Evolutionary conservation across 2,329 filamentous ascomycete genomes (phyloP).

Genomic region (Epichloe sp.): DNA sequence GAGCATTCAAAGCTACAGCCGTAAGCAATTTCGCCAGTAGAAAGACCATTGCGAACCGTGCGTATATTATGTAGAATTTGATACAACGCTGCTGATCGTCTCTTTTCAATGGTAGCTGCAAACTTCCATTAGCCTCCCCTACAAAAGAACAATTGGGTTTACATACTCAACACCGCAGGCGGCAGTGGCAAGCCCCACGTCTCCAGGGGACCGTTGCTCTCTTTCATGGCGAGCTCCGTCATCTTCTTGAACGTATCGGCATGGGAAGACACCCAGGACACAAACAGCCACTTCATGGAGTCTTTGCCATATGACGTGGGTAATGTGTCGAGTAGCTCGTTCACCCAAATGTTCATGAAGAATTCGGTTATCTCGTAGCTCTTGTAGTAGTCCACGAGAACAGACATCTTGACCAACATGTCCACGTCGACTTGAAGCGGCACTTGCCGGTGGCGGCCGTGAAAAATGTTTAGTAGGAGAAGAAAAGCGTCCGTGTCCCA

Average conservation of each 20-base stretch:
- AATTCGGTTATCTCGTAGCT: conserved; percentile 28
- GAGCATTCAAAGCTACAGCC: background rate
- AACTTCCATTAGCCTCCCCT: background rate
- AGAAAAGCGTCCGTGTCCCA: background rate
- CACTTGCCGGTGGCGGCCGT: background rate
- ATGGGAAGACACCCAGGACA: background rate
- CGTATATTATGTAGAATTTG: rapidly evolving
- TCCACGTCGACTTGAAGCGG: conserved; percentile 21
- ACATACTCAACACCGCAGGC: background rate
- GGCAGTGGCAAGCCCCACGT: background rate
- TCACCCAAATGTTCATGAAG: conserved; percentile 10
- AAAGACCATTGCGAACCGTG: background rate
- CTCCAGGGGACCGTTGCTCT: background rate
- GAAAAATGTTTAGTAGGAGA: background rate
- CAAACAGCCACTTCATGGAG: background rate
- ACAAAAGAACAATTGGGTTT: background rate
- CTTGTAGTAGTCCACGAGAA: conserved; percentile 29
- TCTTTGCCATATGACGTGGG: background rate
- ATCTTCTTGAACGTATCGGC: background rate
- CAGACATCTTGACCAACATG: conserved; percentile 27
- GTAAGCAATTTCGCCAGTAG: rapidly evolving
- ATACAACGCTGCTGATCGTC: background rate
- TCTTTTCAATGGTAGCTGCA: background rate
- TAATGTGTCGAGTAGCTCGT: background rate
- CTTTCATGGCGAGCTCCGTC: background rate